Conservation (phyloP, 768 basidiomycete genomes). For the Suillus luteus region DNA sequence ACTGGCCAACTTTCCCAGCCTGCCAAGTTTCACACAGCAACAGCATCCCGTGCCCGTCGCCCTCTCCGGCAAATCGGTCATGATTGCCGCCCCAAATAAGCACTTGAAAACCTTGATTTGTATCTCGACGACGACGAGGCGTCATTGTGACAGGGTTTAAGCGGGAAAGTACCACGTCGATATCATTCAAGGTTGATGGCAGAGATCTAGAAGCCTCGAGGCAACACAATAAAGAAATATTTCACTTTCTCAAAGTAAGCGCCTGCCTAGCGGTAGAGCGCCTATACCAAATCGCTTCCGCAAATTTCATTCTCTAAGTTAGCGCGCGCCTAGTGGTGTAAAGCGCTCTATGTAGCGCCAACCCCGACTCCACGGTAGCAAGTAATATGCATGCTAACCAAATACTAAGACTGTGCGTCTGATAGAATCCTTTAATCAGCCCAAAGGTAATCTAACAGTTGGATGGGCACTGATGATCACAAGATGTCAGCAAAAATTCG, state of each 20-base stretch:
- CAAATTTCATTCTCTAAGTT: too few species aligned
- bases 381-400: not conserved
- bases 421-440: not conserved
- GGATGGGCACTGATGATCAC: not conserved
- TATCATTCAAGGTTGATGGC: not conserved
- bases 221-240: not conserved
- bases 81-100: not conserved
- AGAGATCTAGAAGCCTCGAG: not conserved
- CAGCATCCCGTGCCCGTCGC: too few species aligned
- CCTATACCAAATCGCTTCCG: too few species aligned
- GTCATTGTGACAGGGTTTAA: not conserved
- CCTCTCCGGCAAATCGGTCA: not conserved
- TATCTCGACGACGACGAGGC: not conserved
- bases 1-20: not conserved
- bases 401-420: not conserved
- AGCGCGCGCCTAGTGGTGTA: too few species aligned
- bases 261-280: not conserved
- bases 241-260: not conserved
- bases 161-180: not conserved
- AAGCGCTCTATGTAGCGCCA: not conserved
- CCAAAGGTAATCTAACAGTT: not conserved
- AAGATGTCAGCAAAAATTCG: not conserved
- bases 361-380: not conserved
- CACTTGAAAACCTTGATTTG: not conserved
- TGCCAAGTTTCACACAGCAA: conserved; percentile 4